Conservation (phyloP, 257 asterid species). For the Nemophila menziesii region DNA sequence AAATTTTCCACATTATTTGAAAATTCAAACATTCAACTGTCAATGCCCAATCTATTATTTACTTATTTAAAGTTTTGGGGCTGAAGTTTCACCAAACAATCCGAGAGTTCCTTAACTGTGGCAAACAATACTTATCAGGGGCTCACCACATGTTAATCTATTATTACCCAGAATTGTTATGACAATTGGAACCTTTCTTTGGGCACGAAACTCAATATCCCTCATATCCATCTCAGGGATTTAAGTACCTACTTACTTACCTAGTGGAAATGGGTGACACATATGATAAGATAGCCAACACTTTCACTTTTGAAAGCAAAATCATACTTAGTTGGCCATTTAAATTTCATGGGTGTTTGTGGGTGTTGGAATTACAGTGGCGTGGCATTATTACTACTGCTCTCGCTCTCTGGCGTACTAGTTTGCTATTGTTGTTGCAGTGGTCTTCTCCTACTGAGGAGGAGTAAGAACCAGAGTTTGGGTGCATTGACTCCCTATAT, state of each 20-base stretch:
- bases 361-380: conserved; percentile 48
- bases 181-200: conserved; percentile 4
- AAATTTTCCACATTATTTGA: too few relatives aligned
- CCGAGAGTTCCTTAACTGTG: conserved; percentile 26
- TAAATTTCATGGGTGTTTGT: conserved; percentile 31
- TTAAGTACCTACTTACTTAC: conserved; percentile 31
- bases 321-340: conserved; percentile 33
- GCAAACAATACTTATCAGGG: conserved; percentile 44
- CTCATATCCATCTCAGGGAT: conserved; percentile 34
- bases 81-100: too few relatives aligned
- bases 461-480: conserved; percentile 7
- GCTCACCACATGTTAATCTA: conserved; percentile 45
- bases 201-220: conserved; percentile 22
- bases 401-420: conserved; percentile 5
- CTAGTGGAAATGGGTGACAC: conserved; percentile 20
- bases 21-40: too few relatives aligned
- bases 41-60: too few relatives aligned
- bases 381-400: conserved; percentile 14
- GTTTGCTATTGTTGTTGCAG: too few relatives aligned
- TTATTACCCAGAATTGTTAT: conserved; percentile 28
- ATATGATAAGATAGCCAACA: conserved; percentile 5
- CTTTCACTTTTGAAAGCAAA: conserved; percentile 21
- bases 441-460: conserved; percentile 15
- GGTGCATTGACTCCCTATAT: conserved; percentile 6
- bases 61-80: too few relatives aligned